Evolutionary conservation across 2,329 filamentous ascomycete species (phyloP).

Genomic region (Fusarium tjaetaba): DNA sequence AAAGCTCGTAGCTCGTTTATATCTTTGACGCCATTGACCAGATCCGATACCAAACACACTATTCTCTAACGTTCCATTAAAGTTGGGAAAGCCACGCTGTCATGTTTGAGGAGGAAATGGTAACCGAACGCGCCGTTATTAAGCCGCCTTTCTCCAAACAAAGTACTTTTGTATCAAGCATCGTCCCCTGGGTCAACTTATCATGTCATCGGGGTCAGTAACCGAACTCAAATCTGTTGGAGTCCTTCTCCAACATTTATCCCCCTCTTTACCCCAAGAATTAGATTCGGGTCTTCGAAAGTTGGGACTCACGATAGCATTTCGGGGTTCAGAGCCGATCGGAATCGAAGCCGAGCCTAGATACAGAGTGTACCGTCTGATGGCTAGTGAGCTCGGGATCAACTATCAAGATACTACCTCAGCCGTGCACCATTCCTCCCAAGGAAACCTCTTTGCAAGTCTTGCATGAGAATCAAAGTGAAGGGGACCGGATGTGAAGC

Average conservation of each 20-base stretch:
- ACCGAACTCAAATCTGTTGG: background rate
- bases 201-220: too few relatives aligned
- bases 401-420: background rate
- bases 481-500: background rate
- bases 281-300: background rate
- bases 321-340: constrained; percentile 12
- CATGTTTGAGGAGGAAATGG: too few relatives aligned
- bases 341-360: constrained; percentile 10
- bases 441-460: constrained; percentile 12
- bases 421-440: background rate
- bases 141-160: too few relatives aligned
- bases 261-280: background rate
- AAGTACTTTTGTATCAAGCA: background rate
- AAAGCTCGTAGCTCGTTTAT: too few relatives aligned
- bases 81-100: too few relatives aligned
- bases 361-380: background rate
- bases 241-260: background rate
- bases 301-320: background rate
- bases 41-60: too few relatives aligned
- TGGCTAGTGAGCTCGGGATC: background rate
- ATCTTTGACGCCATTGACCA: too few relatives aligned
- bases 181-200: background rate
- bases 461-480: constrained; percentile 4
- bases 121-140: too few relatives aligned
- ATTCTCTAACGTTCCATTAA: too few relatives aligned